phyloP scores from a whole-genome alignment of 2,329 filamentous ascomycete species.

The Chalaropsis thielavioides region DNA sequence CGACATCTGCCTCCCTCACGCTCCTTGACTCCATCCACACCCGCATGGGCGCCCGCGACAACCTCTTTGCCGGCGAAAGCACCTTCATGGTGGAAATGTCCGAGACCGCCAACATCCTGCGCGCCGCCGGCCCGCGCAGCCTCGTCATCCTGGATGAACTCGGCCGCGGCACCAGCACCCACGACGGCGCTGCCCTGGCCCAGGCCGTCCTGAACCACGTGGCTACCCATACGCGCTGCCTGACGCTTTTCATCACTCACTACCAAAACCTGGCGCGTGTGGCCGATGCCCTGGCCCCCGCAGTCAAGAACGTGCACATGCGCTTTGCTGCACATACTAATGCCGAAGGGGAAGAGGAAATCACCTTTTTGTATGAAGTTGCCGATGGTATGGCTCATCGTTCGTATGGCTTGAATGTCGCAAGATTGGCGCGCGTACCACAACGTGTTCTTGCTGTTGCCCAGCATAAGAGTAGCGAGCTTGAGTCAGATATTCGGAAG shows the following conservation, averaged over 20 bases:
- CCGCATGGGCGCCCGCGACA: conserved; percentile 90
- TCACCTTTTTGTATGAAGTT: conserved; percentile 91
- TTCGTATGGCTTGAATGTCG: conserved; percentile 89
- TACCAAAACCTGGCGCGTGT: conserved; percentile 73
- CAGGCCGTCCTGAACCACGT: conserved; percentile 80
- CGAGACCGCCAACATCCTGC: conserved; percentile 82
- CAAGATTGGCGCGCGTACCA: conserved; percentile 69
- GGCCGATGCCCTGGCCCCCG: conserved; percentile 48
- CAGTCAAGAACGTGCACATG: conserved; percentile 87
- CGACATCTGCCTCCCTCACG: conserved; percentile 56
- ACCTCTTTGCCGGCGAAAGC: conserved; percentile 83
- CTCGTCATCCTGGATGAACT: conserved; percentile 91
- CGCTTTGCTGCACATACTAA: conserved; percentile 46
- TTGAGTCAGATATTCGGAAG: conserved; percentile 59
- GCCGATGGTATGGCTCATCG: conserved; percentile 82
- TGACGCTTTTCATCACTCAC: conserved; percentile 94
- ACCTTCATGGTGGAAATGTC: conserved; percentile 98
- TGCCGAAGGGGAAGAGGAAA: conserved; percentile 43
- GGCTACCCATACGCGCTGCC: conserved; percentile 54
- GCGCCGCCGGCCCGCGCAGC: conserved; percentile 68
- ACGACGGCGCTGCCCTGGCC: conserved; percentile 92
- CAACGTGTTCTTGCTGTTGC: conserved; percentile 64
- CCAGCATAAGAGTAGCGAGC: conserved; percentile 58
- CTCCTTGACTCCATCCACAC: conserved; percentile 87
- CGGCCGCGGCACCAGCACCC: conserved; percentile 81